Base-by-base conservation (phyloP, 2,329 filamentous ascomycete species). In the Trichoderma arundinaceum region DNA sequence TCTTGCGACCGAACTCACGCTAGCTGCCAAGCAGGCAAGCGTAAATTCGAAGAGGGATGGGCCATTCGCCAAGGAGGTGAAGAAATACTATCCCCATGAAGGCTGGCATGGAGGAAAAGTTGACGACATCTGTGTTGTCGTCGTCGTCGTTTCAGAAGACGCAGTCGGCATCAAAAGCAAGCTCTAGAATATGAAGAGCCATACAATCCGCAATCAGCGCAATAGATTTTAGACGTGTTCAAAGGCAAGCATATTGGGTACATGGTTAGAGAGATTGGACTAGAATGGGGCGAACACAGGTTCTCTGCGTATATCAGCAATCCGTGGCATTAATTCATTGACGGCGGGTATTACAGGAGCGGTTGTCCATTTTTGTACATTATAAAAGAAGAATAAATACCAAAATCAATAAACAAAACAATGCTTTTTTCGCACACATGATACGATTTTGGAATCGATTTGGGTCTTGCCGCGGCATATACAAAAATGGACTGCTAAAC, bases 61-160 rank as follows among this genome's bases (percentile, higher is more conserved):
- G 0, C 95, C 95, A 0, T 99, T 99, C 77, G 93, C 95, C 46
- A 97, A 92, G 78, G 93, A 97, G 77, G 92, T 97, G 19, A 92
- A 95, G 75, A 91, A 89, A 74, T 89, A 91, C 74, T 96, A 92
- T 71, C 94, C 95, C 0, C 83, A 89, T 43, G 94, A 98, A 77
- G 87, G 88, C 66, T 99, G 92, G 87, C 88, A 88, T 66, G 95
- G 95, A 66, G 95, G 95, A 60, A 99, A 99, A 78, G 87, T 96
- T 19, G 95, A 99, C 75, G 95, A 99, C 77, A 97, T 99, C 66
- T 94, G 92, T 73, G 92, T 92, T 4, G 82, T 99, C 58, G 89
- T 94, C 13, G 87, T 89, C 38, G 82, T 97, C 35, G 92, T 92
- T 1, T 88, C 92, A 8, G 89, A 94, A 70, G 86, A 89, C 17